Conservation (phyloP, 2,329 filamentous ascomycete genomes). For the Diplodia intermedia region DNA sequence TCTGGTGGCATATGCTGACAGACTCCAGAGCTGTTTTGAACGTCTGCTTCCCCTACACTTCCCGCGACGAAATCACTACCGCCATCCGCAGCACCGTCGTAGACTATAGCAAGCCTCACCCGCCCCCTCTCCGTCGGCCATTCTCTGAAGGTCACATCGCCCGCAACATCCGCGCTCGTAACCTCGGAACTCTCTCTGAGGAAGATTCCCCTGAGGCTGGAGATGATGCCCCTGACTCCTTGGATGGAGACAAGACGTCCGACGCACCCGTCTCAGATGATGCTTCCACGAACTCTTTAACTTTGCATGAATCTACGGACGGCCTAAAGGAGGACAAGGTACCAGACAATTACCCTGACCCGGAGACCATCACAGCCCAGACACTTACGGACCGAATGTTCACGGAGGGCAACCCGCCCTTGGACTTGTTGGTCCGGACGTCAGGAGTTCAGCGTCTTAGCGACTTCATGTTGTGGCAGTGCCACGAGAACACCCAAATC, state of each 20-base stretch:
- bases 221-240: neutral
- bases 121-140: slow-evolving; percentile 64
- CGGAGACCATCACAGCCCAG: slow-evolving; percentile 84
- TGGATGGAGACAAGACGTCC: slow-evolving; percentile 17
- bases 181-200: slow-evolving; percentile 51
- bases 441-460: slow-evolving; percentile 91
- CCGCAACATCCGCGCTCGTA: slow-evolving; percentile 73
- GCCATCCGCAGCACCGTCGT: slow-evolving; percentile 87
- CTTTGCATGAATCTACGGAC: slow-evolving; percentile 28
- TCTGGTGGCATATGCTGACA: neutral
- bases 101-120: slow-evolving; percentile 79
- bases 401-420: slow-evolving; percentile 81
- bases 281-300: slow-evolving; percentile 33
- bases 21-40: slow-evolving; percentile 71
- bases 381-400: slow-evolving; percentile 88
- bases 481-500: slow-evolving; percentile 88
- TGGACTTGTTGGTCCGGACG: slow-evolving; percentile 90
- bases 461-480: slow-evolving; percentile 99
- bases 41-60: slow-evolving; percentile 97
- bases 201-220: slow-evolving; percentile 32
- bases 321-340: slow-evolving; percentile 22
- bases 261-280: slow-evolving; percentile 40
- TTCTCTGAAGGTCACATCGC: slow-evolving; percentile 90
- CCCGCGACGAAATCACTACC: slow-evolving; percentile 90
- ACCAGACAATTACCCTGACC: slow-evolving; percentile 66